Evolutionary conservation across 2,329 filamentous ascomycete genomes (phyloP).

Genomic region (Aspergillus fumigatiaffinis): DNA sequence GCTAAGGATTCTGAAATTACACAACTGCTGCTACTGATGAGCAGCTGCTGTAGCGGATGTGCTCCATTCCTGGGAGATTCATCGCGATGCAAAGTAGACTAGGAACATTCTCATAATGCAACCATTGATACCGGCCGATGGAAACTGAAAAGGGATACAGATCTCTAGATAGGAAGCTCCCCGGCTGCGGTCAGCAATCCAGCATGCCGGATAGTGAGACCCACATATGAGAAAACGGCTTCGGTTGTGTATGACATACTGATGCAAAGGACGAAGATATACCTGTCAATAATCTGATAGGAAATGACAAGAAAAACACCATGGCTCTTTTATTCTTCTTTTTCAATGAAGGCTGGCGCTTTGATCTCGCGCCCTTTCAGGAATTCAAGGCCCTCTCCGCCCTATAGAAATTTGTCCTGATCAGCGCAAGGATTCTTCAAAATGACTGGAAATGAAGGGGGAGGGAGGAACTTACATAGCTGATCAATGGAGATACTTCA

Average conservation of each 20-base stretch:
- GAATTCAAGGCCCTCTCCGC: conserved; percentile 61
- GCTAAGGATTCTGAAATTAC: background rate
- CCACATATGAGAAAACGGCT: background rate
- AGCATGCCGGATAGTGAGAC: background rate
- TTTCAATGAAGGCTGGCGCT: conserved; percentile 62
- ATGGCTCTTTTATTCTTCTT: conserved; percentile 41
- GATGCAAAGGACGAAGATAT: background rate
- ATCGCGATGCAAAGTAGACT: background rate
- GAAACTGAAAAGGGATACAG: background rate
- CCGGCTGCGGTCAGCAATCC: background rate
- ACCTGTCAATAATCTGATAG: background rate
- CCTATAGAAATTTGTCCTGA: conserved; percentile 38
- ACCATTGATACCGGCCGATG: background rate
- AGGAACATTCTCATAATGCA: background rate
- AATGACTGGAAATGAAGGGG: background rate
- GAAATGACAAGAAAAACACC: background rate
- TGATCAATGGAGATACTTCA: conserved; percentile 88
- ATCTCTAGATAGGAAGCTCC: background rate
- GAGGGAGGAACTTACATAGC: conserved; percentile 70
- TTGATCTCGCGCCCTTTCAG: conserved; percentile 57
- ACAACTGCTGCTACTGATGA: background rate
- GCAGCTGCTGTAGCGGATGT: background rate
- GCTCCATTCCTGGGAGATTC: background rate
- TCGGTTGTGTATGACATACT: background rate
- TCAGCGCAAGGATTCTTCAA: background rate